These are phyloP conservation scores for Dactylellina cionopaga DNA, from an alignment of 2,329 filamentous ascomycete genomes.

Conservation along the genomic window DNA sequence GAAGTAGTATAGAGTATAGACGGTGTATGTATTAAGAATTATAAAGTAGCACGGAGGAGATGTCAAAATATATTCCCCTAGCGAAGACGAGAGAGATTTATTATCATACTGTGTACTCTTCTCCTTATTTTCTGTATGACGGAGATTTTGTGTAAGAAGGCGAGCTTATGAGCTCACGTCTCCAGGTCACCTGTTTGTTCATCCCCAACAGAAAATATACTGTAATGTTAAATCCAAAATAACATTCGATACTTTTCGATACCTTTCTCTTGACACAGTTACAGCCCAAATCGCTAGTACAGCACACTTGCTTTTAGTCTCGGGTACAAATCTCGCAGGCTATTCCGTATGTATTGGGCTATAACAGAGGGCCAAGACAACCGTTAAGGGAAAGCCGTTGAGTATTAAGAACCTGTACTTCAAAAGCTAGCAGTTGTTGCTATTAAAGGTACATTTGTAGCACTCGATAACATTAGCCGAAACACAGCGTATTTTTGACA, in stretches of 20 bases:
- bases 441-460: constrained; percentile 30
- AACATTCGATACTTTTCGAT: constrained; percentile 13
- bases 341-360: constrained; percentile 13
- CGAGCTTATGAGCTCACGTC: constrained; percentile 10
- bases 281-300: neutral
- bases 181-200: neutral
- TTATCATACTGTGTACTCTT: no score
- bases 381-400: constrained; percentile 7
- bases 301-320: neutral
- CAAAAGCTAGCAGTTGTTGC: no score
- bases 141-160: no score
- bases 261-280: constrained; percentile 26
- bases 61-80: neutral
- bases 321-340: neutral
- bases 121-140: neutral
- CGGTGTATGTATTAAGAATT: neutral
- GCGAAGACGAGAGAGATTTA: constrained; percentile 11
- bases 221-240: neutral
- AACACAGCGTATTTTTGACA: no score
- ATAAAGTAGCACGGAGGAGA: no score
- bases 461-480: constrained; percentile 16
- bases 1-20: neutral
- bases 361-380: neutral
- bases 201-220: constrained; percentile 17
- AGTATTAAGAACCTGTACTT: no score